Evolutionary conservation across 768 basidiomycete genomes (phyloP).

Genomic region (Infundibulicybe gibba): DNA sequence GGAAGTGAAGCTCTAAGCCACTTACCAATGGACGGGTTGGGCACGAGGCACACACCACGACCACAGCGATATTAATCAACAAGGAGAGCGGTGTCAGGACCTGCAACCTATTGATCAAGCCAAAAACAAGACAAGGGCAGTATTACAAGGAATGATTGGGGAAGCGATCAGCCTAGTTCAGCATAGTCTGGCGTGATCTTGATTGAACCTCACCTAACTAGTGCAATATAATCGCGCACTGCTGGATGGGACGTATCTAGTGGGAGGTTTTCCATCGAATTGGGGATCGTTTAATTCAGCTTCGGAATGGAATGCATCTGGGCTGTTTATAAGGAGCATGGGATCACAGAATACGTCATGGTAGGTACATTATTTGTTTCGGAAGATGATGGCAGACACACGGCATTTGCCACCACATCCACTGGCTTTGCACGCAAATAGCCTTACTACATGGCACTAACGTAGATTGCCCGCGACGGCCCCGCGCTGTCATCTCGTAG

Average conservation of each 20-base stretch:
- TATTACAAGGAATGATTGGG: too few relatives aligned
- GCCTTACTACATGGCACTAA: too few relatives aligned
- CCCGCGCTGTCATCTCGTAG: too few relatives aligned
- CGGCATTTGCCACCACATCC: too few relatives aligned
- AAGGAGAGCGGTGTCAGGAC: conserved; percentile 85
- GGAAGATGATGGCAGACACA: too few relatives aligned
- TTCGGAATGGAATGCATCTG: background rate
- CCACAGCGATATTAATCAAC: conserved; percentile 72
- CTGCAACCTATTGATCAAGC: conserved; percentile 71
- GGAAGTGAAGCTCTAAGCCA: background rate
- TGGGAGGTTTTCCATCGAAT: conserved; percentile 51
- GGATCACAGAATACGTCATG: background rate
- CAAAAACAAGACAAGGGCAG: too few relatives aligned
- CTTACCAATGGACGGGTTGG: conserved; percentile 59
- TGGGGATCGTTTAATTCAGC: too few relatives aligned
- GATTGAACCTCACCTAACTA: conserved; percentile 41
- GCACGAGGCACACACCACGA: conserved; percentile 67
- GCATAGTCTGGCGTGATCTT: background rate
- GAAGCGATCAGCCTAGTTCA: too few relatives aligned
- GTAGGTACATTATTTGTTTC: background rate
- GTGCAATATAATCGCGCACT: conserved; percentile 62
- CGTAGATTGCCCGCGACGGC: too few relatives aligned
- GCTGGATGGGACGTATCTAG: conserved; percentile 58
- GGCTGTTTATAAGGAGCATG: background rate
- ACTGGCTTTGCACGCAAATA: too few relatives aligned